phyloP scores from a whole-genome alignment of 148 eudicot species.

The Fagopyrum homotropicum region DNA sequence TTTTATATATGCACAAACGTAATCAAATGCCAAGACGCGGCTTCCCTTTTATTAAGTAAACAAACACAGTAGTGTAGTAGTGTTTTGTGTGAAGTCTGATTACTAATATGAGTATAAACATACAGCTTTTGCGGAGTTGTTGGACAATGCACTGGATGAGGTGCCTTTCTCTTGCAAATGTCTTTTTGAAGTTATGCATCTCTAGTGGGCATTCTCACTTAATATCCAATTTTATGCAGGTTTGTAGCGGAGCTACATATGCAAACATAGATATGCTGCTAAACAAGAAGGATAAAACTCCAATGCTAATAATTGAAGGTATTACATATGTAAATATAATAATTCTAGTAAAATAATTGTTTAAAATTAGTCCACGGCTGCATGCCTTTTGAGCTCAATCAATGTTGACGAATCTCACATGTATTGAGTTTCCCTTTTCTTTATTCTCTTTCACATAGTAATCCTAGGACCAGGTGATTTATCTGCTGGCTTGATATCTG shows the following conservation, averaged over 20 bases:
- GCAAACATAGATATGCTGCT: slow-evolving; percentile 64
- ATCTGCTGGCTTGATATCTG: neutral
- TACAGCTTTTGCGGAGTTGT: slow-evolving; percentile 91
- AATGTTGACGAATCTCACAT: neutral
- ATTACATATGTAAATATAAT: neutral
- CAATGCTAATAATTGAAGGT: slow-evolving; percentile 89
- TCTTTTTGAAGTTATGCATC: slow-evolving; percentile 7
- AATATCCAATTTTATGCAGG: slow-evolving; percentile 30
- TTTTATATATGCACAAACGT: neutral
- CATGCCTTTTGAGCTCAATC: neutral
- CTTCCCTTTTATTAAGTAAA: neutral
- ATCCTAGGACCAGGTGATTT: neutral
- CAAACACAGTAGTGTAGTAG: neutral
- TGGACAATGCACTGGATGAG: slow-evolving; percentile 94
- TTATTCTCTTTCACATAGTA: neutral
- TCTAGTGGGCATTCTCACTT: neutral
- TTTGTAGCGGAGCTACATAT: slow-evolving; percentile 77
- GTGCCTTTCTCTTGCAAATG: slow-evolving; percentile 25
- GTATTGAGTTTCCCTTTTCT: neutral
- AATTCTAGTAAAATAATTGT: neutral
- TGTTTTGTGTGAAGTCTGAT: neutral
- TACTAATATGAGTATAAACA: neutral
- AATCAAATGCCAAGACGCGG: neutral
- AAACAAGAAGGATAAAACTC: slow-evolving; percentile 61
- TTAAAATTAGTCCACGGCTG: neutral